Conservation (phyloP, 2,329 filamentous ascomycete species). For the Simplicillium aogashimaense region DNA sequence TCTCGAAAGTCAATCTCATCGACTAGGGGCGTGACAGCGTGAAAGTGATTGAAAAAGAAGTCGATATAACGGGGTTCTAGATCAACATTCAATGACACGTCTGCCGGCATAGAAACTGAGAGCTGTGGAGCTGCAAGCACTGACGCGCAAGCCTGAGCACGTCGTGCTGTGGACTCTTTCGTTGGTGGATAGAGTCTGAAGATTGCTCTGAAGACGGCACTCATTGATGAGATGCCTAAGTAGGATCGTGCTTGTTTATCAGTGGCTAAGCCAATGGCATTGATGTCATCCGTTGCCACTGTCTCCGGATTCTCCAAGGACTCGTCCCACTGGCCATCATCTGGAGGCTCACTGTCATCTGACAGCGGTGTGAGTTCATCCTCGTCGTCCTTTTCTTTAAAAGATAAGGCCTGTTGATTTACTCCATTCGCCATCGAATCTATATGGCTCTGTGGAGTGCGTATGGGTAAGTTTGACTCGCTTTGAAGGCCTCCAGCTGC, state of each 20-base stretch:
- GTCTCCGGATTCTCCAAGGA: slow-evolving; percentile 12
- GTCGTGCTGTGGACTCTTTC: slow-evolving; percentile 15
- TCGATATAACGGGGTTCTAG: slow-evolving; percentile 36
- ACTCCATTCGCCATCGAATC: slow-evolving; percentile 1
- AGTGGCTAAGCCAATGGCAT: slow-evolving; percentile 31
- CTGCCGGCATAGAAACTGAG: slow-evolving; percentile 24
- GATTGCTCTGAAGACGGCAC: slow-evolving; percentile 51
- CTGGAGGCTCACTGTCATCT: slow-evolving; percentile 15
- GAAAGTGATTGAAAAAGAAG: slow-evolving; percentile 52
- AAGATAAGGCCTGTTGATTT: no score
- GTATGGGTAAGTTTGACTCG: neutral
- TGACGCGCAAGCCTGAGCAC: slow-evolving; percentile 13
- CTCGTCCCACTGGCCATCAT: slow-evolving; percentile 19
- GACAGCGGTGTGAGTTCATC: slow-evolving; percentile 15
- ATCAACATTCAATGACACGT: slow-evolving; percentile 26
- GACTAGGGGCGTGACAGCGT: slow-evolving; percentile 49
- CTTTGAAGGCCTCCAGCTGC: neutral
- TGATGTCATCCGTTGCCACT: slow-evolving; percentile 20
- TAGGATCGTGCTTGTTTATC: slow-evolving; percentile 49
- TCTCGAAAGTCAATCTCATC: slow-evolving; percentile 50
- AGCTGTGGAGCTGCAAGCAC: slow-evolving; percentile 17
- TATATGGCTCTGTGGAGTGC: neutral
- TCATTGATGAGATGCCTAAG: slow-evolving; percentile 54
- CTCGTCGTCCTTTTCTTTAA: slow-evolving; percentile 2
- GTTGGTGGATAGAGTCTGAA: slow-evolving; percentile 20